Conservation (phyloP, 2,329 filamentous ascomycete species). For the Parasarocladium wereldwijsianum region DNA sequence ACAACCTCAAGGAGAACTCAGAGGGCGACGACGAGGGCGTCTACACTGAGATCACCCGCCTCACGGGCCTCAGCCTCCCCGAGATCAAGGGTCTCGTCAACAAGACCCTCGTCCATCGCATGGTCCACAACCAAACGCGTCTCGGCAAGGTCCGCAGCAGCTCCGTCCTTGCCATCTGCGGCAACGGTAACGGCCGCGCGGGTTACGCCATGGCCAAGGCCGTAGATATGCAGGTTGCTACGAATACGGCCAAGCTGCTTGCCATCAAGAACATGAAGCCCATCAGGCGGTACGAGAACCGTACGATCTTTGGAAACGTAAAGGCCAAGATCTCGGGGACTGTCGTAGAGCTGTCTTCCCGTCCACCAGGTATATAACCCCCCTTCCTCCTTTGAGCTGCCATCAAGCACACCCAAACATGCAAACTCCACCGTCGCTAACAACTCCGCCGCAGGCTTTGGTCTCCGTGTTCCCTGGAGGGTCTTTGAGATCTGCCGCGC, state of each 20-base stretch:
- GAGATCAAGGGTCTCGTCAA: conserved; percentile 41
- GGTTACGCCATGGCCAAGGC: conserved; percentile 87
- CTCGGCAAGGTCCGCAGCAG: conserved; percentile 77
- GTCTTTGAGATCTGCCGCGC: conserved; percentile 91
- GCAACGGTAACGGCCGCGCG: conserved; percentile 72
- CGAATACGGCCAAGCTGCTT: conserved; percentile 58
- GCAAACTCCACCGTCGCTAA: conserved; percentile 1
- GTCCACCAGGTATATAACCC: conserved; percentile 64
- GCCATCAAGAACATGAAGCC: conserved; percentile 89
- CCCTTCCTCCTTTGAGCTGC: background rate
- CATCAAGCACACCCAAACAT: background rate
- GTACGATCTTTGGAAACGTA: conserved; percentile 81
- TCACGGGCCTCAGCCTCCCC: conserved; percentile 37
- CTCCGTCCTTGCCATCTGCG: conserved; percentile 68
- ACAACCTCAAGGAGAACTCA: conserved; percentile 35
- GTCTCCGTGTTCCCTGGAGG: conserved; percentile 76
- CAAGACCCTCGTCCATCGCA: conserved; percentile 61
- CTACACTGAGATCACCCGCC: conserved; percentile 36
- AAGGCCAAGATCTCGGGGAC: conserved; percentile 78
- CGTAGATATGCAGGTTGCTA: conserved; percentile 53
- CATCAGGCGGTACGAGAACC: conserved; percentile 77
- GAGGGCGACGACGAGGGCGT: conserved; percentile 34
- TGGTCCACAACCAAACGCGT: conserved; percentile 84
- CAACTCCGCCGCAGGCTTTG: conserved; percentile 52
- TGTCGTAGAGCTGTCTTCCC: conserved; percentile 63